Evolutionary conservation across 352 stramenopile genomes (phyloP), one percentile per base, ranked within the genome.

Genomic region (Phytophthora colocasiae): DNA sequence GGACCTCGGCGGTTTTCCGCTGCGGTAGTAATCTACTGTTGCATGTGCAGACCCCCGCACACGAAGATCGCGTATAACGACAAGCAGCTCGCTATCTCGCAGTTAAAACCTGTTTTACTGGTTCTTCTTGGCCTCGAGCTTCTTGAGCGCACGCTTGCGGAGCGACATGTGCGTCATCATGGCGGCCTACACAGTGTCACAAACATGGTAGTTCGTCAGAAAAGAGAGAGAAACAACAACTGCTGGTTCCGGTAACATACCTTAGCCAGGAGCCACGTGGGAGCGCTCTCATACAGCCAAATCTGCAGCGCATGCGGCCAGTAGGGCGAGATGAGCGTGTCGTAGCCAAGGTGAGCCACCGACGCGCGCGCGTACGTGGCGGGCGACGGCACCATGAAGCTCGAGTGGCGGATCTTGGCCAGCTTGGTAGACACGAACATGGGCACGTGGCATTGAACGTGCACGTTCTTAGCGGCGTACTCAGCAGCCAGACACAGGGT

Each of bases 361-460:
- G 89, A 96, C 22, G 96, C 82, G 53, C 86, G 86, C 49, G 94
- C 96, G 84, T 98, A 99, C 36, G 89, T 89, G 9, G 87, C 66
- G 7, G 97, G 90, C 50, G 83, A 94, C 27, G 97, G 96, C 54
- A 99, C 95, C 69, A 93, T 95, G 62, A 99, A 87, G 58, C 76
- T 96, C 58, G 95, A 75, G 64, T 98, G 95, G 53, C 97, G 91
- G 84, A 99, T 98, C 82, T 99, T 99, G 56, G 97, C 96, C 47
- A 99, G 81, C 83, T 99, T 99, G 24, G 98, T 99, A 34, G 97
- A 97, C 58, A 99, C 97, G 66, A 99, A 99, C 82, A 99, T 98
- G 31, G 98, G 98, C 68, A 98, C 93, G 73, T 99, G 98, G 82
- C 96, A 99, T 78, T 99, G 97, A 26, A 99, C 89, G 66, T 91